Evolutionary conservation across 2,329 filamentous ascomycete species (phyloP).

Genomic region (Stemphylium vesicarium): DNA sequence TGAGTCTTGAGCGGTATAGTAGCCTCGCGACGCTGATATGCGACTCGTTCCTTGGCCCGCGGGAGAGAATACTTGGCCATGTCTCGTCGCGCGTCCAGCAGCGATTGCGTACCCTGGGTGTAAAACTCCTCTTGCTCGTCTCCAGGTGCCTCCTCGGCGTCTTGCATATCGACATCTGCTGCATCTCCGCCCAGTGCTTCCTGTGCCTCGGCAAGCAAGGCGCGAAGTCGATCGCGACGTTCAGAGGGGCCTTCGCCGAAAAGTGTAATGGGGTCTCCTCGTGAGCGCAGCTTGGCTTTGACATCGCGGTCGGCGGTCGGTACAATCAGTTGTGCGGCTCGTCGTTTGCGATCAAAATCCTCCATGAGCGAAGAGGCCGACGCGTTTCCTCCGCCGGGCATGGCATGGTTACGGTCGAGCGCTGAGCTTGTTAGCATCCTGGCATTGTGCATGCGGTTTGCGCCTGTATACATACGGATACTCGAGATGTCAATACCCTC

Average conservation of each 20-base stretch:
- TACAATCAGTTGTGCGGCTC: conserved; percentile 86
- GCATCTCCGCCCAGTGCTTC: conserved; percentile 65
- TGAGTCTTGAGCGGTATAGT: conserved; percentile 86
- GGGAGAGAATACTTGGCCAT: conserved; percentile 87
- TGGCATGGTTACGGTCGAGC: conserved; percentile 82
- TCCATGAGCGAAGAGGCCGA: conserved; percentile 84
- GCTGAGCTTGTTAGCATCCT: conserved; percentile 46
- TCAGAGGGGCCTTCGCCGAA: conserved; percentile 91
- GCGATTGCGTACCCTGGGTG: conserved; percentile 75
- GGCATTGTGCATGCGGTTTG: too few relatives aligned
- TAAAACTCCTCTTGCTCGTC: conserved; percentile 81
- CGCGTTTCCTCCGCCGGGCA: conserved; percentile 76
- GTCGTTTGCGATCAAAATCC: conserved; percentile 89
- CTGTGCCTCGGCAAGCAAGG: conserved; percentile 75
- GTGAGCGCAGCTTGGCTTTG: conserved; percentile 69
- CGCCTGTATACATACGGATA: conserved; percentile 61
- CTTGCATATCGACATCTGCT: conserved; percentile 58
- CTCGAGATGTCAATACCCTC: conserved; percentile 66
- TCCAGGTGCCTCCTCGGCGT: conserved; percentile 63
- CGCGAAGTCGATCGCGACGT: conserved; percentile 82
- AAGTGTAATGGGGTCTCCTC: conserved; percentile 91
- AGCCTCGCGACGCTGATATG: conserved; percentile 79
- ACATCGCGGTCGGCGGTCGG: conserved; percentile 93
- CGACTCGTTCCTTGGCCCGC: conserved; percentile 76
- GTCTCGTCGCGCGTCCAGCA: conserved; percentile 76